Base-by-base conservation (phyloP, 768 basidiomycete species). In the Zangia roseola region DNA sequence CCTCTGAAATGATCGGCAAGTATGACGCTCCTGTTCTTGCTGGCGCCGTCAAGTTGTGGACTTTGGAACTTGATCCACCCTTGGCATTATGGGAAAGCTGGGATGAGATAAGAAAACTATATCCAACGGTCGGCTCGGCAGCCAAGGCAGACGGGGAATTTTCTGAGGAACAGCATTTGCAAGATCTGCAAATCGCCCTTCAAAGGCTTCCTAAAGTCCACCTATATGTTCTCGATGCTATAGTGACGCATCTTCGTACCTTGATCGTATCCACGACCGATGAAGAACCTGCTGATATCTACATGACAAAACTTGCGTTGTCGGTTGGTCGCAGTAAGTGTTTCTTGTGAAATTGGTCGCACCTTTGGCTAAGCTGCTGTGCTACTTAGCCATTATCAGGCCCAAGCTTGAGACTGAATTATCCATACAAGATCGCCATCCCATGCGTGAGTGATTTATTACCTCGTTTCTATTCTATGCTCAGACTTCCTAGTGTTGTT, bases 361-460 rank as follows among this genome's bases (percentile, higher is more conserved):
- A 20, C 4, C 16, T n/a, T 10, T 17, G 9, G 16, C 37, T 48
- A 4, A 55, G 17, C 35, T 49, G 12, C 49, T 41, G 40, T 39
- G 49, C 41, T 10, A 43, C 35, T 6, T 53, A 94, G 91, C 82
- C 24, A 78, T 97, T 40, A 72, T 95, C 26, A 76, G 93, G 23
- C 95, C 95, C 17, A 88, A 84, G 67, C 60, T 74, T 34, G 94
- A 97, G 63, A 85, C 83, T 6, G 82, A 91, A 47, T 64, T 94
- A 21, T 91, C 94, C 4, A 85, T 98, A 52, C 91, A 95, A 65
- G 94, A 94, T 64, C 88, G 92, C 34, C 86, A 95, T 71, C 83
- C 91, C 43, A 79, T 86, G 14, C 70, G 90, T 87, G 66, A 56
- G 82, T 72, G 21, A 10, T 17, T 17, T 3, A 21, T 41, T 40